Evolutionary conservation across 345 rosid species (phyloP).

Genomic region (Gossypium bickii): DNA sequence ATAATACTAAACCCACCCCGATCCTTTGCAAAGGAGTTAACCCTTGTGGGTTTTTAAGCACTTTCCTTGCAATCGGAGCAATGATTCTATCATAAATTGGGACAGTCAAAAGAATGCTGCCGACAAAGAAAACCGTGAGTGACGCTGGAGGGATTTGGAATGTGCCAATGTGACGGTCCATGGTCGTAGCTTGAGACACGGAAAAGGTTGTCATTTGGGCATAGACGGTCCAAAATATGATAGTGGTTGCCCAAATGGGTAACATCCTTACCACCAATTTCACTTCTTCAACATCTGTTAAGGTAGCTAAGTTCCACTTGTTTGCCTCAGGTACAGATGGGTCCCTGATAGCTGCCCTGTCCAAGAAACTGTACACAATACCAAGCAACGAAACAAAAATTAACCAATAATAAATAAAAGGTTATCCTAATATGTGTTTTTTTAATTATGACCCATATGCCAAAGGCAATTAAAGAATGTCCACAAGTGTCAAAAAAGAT

Average conservation of each 20-base stretch:
- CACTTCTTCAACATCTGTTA: slow-evolving; percentile 93
- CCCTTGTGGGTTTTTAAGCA: slow-evolving; percentile 64
- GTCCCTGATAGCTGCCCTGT: slow-evolving; percentile 71
- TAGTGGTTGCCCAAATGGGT: slow-evolving; percentile 88
- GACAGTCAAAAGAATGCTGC: slow-evolving; percentile 76
- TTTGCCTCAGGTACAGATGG: slow-evolving; percentile 28
- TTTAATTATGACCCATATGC: background rate
- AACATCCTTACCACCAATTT: slow-evolving; percentile 80
- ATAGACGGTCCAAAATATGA: slow-evolving; percentile 92
- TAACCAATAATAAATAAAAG: background rate
- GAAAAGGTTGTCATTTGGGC: slow-evolving; percentile 95
- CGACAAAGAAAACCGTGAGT: slow-evolving; percentile 71
- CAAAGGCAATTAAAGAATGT: background rate
- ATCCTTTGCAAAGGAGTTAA: slow-evolving; percentile 80
- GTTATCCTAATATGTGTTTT: too few relatives aligned
- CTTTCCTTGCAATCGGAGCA: slow-evolving; percentile 46
- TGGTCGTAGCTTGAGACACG: slow-evolving; percentile 82
- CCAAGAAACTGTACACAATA: slow-evolving; percentile 58
- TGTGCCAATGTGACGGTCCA: slow-evolving; percentile 81
- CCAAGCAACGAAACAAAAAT: background rate
- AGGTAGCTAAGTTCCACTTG: slow-evolving; percentile 77
- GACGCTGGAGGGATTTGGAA: slow-evolving; percentile 78
- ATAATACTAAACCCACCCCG: slow-evolving; percentile 59
- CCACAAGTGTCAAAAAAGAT: background rate
- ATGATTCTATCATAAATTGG: slow-evolving; percentile 70